Conservation (phyloP, 2,329 filamentous ascomycete species). For the Penicillium sp. region DNA sequence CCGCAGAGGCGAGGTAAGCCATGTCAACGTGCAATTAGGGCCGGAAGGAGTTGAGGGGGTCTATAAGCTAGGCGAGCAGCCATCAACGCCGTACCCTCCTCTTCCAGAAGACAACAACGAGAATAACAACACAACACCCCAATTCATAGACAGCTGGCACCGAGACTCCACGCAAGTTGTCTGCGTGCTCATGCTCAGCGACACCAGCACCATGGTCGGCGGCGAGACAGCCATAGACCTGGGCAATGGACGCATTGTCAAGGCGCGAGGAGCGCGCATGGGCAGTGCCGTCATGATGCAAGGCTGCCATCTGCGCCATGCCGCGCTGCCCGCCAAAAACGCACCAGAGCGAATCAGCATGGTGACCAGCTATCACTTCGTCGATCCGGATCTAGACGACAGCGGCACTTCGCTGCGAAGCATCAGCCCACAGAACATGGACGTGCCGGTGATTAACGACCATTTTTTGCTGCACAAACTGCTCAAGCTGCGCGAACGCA, state of each 20-base stretch:
- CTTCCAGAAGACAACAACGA: not conserved
- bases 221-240: slow-evolving; percentile 23
- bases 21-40: slow-evolving; percentile 3
- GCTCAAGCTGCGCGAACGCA: not conserved
- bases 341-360: slow-evolving; percentile 1
- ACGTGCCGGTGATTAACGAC: not conserved
- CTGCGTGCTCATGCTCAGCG: slow-evolving; percentile 29
- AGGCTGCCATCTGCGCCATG: not conserved
- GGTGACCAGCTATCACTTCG: slow-evolving; percentile 4
- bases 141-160: slow-evolving; percentile 3
- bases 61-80: not conserved
- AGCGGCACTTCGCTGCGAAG: slow-evolving; percentile 3
- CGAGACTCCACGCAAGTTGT: slow-evolving; percentile 14
- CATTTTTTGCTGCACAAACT: slow-evolving; percentile 2
- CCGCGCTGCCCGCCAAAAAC: not conserved
- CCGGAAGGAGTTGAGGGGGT: slow-evolving; percentile 1
- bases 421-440: slow-evolving; percentile 3
- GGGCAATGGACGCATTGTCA: slow-evolving; percentile 17
- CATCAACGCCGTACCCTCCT: not conserved
- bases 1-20: not conserved
- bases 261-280: not conserved
- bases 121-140: not conserved
- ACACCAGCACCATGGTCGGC: slow-evolving; percentile 24
- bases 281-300: slow-evolving; percentile 1
- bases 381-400: not conserved